Percentiles rank a stretch among this genome's conserved stretches.
Conservation (phyloP, 1,139 yeast genomes). For the Sugiyamaella pinicola region DNA sequence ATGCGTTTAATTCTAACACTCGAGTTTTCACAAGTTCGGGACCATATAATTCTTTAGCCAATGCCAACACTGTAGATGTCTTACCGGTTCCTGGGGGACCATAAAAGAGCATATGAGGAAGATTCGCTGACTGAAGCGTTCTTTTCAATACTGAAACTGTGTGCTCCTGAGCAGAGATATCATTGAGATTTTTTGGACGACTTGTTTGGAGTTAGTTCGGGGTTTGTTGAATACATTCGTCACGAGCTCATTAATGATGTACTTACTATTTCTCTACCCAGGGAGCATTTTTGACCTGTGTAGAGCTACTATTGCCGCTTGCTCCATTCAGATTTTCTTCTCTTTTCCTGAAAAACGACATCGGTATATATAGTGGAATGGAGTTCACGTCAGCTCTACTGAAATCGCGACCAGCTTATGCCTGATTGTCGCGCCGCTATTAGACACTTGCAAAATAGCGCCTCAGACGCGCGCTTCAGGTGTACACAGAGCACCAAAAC, state of each 20-base stretch:
- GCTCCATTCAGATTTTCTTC: slow-evolving; percentile 2
- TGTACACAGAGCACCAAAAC: no score
- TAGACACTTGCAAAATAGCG: no score
- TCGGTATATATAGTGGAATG: slow-evolving; percentile 4
- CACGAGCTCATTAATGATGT: neutral
- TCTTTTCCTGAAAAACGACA: slow-evolving; percentile 21
- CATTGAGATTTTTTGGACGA: slow-evolving; percentile 81
- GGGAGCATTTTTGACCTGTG: slow-evolving; percentile 43
- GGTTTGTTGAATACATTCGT: no score
- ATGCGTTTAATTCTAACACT: slow-evolving; percentile 90
- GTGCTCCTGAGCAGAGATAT: slow-evolving; percentile 89
- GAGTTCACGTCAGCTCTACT: neutral
- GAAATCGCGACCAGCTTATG: no score
- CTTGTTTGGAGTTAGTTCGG: slow-evolving; percentile 32
- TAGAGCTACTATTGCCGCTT: neutral
- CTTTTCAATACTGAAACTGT: slow-evolving; percentile 83
- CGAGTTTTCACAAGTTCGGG: slow-evolving; percentile 63
- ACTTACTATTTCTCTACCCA: slow-evolving; percentile 75
- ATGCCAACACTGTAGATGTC: slow-evolving; percentile 87
- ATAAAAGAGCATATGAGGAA: slow-evolving; percentile 94
- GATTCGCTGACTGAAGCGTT: slow-evolving; percentile 74
- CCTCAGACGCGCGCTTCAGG: no score
- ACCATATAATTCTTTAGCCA: slow-evolving; percentile 82
- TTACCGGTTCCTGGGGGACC: slow-evolving; percentile 99
- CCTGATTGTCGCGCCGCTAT: no score